Conservation (phyloP, 352 stramenopile genomes). For the Thraustochytrium sp. region DNA sequence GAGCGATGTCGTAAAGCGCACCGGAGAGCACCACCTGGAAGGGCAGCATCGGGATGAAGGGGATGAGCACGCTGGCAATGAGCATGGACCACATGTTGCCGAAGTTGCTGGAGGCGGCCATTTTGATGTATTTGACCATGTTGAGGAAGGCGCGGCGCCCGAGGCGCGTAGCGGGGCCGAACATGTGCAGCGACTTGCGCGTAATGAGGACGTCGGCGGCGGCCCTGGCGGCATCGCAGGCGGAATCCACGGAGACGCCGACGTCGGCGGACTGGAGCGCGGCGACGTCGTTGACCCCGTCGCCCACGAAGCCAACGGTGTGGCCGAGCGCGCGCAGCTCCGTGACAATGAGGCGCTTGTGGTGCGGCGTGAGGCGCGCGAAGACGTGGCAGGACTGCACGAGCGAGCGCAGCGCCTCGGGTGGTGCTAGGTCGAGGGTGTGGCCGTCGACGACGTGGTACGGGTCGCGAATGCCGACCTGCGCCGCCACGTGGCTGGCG, state of each 20-base stretch:
- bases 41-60: constrained; percentile 35
- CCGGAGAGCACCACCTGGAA: constrained; percentile 33
- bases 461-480: constrained; percentile 8
- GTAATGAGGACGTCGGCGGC: constrained; percentile 14
- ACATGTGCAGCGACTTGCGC: background rate
- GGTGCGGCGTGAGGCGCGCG: constrained; percentile 9
- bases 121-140: constrained; percentile 43
- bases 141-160: constrained; percentile 25
- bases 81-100: constrained; percentile 30
- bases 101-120: constrained; percentile 37
- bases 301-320: constrained; percentile 23
- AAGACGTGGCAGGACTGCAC: constrained; percentile 19
- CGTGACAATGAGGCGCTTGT: constrained; percentile 8
- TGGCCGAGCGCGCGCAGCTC: constrained; percentile 22
- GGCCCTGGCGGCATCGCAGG: constrained; percentile 5
- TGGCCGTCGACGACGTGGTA: background rate
- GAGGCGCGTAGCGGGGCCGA: background rate
- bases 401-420: background rate
- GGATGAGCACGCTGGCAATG: constrained; percentile 7
- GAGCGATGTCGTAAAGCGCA: constrained; percentile 35
- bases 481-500: constrained; percentile 15
- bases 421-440: background rate
- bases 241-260: constrained; percentile 2
- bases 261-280: constrained; percentile 21
- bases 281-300: constrained; percentile 34